Conservation (phyloP, 257 asterid species). For the Nyctanthes arbortristis region DNA sequence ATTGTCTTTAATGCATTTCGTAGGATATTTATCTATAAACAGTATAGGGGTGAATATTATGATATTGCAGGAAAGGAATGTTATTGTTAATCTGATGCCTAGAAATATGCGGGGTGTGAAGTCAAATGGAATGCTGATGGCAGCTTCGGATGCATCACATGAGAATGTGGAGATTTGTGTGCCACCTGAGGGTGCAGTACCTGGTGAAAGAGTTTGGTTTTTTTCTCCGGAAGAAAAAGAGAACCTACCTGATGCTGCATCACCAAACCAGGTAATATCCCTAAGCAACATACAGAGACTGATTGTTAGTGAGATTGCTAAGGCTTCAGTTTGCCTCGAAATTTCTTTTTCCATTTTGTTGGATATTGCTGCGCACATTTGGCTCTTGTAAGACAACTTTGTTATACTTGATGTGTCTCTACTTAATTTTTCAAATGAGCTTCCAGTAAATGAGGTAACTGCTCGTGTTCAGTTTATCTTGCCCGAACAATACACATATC, state of each 20-base stretch:
- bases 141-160: constrained; percentile 88
- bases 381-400: background rate
- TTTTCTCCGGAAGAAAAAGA: constrained; percentile 70
- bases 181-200: constrained; percentile 80
- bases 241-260: constrained; percentile 70
- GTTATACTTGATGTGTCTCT: background rate
- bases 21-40: background rate
- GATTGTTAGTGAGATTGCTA: background rate
- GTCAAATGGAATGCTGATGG: constrained; percentile 93
- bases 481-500: background rate
- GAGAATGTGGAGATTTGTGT: constrained; percentile 86
- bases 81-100: constrained; percentile 89
- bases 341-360: background rate
- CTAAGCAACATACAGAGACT: background rate
- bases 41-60: background rate
- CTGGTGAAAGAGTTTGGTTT: constrained; percentile 97
- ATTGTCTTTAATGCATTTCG: background rate
- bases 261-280: constrained; percentile 84
- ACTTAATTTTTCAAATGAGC: background rate
- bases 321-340: background rate
- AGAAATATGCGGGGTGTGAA: constrained; percentile 97
- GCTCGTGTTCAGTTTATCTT: background rate
- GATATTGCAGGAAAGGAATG: constrained; percentile 62
- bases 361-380: background rate
- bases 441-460: background rate